These are phyloP conservation scores for Cucumis variabilis DNA, from an alignment of 331 rosid genomes.

Conservation along the genomic window DNA sequence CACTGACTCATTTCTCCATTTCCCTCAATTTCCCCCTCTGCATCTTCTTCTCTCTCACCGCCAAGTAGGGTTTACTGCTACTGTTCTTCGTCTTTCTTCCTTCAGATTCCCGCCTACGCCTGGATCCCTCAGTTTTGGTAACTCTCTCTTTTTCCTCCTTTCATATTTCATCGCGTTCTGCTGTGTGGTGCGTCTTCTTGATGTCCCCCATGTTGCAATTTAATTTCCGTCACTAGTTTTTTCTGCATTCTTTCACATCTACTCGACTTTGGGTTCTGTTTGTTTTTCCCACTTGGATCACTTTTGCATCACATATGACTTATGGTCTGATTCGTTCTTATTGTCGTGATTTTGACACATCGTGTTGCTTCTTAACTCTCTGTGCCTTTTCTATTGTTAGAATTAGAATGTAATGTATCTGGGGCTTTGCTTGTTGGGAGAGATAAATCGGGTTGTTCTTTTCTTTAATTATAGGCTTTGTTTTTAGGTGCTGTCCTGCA, in stretches of 20 bases:
- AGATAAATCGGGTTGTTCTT: neutral
- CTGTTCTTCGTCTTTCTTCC: neutral
- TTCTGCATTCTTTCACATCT: constrained; percentile 25
- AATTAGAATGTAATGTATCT: neutral
- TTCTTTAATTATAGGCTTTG: neutral
- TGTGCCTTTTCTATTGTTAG: neutral
- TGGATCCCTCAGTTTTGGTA: constrained; percentile 21
- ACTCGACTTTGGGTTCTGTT: neutral
- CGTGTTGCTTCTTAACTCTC: neutral
- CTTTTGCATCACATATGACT: neutral
- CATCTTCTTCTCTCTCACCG: neutral
- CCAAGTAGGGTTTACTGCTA: constrained; percentile 24
- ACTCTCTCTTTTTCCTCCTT: neutral
- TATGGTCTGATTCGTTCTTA: neutral
- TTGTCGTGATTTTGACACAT: neutral
- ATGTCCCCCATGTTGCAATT: neutral
- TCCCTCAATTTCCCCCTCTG: neutral
- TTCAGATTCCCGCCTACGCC: neutral
- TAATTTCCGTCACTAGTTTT: neutral
- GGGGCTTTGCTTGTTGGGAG: neutral
- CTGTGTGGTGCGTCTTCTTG: neutral
- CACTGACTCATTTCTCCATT: neutral
- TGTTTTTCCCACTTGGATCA: neutral
- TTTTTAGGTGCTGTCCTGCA: constrained; percentile 17
- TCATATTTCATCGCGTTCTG: neutral